These are phyloP conservation scores for Amylocystis lapponica DNA, from an alignment of 768 basidiomycete species.

Conservation along the genomic window DNA sequence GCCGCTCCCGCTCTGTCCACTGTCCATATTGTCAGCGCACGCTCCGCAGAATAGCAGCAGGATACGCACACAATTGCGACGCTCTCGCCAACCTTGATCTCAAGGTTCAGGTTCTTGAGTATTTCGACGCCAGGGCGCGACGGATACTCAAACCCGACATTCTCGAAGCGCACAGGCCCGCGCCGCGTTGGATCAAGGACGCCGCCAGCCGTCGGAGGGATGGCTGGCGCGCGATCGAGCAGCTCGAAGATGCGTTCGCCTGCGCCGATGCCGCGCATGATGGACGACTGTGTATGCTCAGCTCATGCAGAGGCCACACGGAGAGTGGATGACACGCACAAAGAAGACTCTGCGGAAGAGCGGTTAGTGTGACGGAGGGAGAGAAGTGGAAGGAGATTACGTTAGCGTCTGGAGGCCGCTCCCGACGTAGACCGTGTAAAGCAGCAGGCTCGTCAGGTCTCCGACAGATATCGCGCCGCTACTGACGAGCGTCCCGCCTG, in stretches of 20 bases:
- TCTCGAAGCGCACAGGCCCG: constrained; percentile 75
- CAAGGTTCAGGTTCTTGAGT: constrained; percentile 76
- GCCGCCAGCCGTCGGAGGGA: constrained; percentile 59
- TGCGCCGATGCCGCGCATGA: constrained; percentile 96
- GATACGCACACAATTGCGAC: constrained; percentile 82
- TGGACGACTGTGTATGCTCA: constrained; percentile 54
- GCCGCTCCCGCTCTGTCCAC: constrained; percentile 89
- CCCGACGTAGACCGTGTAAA: constrained; percentile 90
- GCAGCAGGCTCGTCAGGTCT: constrained; percentile 80
- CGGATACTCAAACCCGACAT: constrained; percentile 86
- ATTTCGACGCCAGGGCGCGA: constrained; percentile 77
- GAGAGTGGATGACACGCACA: constrained; percentile 22
- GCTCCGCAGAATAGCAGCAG: constrained; percentile 4
- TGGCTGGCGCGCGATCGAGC: constrained; percentile 72
- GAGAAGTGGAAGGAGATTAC: constrained; percentile 33
- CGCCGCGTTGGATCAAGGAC: constrained; percentile 49
- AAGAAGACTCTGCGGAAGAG: constrained; percentile 30
- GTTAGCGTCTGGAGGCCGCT: constrained; percentile 75
- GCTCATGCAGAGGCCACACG: not conserved
- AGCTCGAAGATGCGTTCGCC: constrained; percentile 93
- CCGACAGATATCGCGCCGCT: constrained; percentile 86
- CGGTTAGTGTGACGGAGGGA: not conserved
- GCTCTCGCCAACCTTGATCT: constrained; percentile 78
- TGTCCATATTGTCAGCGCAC: constrained; percentile 25
- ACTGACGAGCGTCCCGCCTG: constrained; percentile 89